Evolutionary conservation across 2,329 filamentous ascomycete genomes (phyloP).

Genomic region (Chrysosporium keratinophilum): DNA sequence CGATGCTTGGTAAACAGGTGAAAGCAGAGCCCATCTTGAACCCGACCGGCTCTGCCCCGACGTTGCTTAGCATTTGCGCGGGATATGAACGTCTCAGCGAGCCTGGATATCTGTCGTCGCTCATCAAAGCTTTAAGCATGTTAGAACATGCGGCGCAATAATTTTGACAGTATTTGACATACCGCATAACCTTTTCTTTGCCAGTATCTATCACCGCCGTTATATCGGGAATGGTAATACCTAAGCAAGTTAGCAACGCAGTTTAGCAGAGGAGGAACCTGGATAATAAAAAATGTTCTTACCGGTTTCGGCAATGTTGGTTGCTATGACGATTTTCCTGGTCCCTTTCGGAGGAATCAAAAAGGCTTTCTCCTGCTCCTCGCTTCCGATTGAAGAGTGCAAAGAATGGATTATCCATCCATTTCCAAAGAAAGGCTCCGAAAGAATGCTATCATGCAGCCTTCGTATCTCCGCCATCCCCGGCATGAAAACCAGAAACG

Average conservation of each 20-base stretch:
- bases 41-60: slow-evolving; percentile 84
- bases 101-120: slow-evolving; percentile 73
- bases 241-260: slow-evolving; percentile 13
- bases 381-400: slow-evolving; percentile 88
- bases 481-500: slow-evolving; percentile 87
- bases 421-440: slow-evolving; percentile 62
- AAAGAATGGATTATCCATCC: slow-evolving; percentile 81
- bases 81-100: slow-evolving; percentile 92
- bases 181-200: slow-evolving; percentile 87
- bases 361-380: slow-evolving; percentile 93
- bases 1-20: slow-evolving; percentile 87
- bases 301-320: slow-evolving; percentile 96
- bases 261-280: not conserved
- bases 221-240: slow-evolving; percentile 92
- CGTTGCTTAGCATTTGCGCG: slow-evolving; percentile 92
- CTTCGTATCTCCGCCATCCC: slow-evolving; percentile 87
- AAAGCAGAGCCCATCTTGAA: slow-evolving; percentile 90
- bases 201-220: slow-evolving; percentile 95
- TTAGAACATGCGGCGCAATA: not conserved
- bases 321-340: slow-evolving; percentile 90
- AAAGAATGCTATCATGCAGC: slow-evolving; percentile 72
- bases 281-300: slow-evolving; percentile 8
- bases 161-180: slow-evolving; percentile 7
- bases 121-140: slow-evolving; percentile 64
- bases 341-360: slow-evolving; percentile 68